Conservation (phyloP, 768 basidiomycete genomes). For the Phanerochaete carnosa region DNA sequence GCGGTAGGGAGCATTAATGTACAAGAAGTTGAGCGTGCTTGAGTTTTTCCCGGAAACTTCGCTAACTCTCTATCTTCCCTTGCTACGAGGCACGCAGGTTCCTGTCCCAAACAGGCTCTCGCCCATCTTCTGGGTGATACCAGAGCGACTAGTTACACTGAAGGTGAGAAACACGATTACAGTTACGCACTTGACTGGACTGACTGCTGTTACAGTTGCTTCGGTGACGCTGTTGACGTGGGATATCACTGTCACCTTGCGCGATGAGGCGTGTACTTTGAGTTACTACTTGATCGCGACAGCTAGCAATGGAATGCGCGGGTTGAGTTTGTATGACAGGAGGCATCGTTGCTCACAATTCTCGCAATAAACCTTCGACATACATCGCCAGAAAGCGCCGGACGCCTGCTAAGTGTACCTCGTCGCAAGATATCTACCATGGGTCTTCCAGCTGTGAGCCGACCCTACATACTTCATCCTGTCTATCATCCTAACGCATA, state of each 20-base stretch:
- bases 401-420: slow-evolving; percentile 24
- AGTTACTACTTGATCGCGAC: not conserved
- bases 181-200: too few species aligned
- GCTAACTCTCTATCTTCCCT: too few species aligned
- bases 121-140: too few species aligned
- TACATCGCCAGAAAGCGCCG: slow-evolving; percentile 13
- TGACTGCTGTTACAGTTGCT: slow-evolving; percentile 3
- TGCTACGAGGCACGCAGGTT: too few species aligned
- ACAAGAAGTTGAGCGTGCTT: too few species aligned
- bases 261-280: slow-evolving; percentile 14
- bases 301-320: not conserved
- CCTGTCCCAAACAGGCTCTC: too few species aligned
- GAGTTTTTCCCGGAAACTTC: too few species aligned
- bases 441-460: slow-evolving; percentile 20
- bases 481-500: not conserved
- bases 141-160: slow-evolving; percentile 9
- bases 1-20: too few species aligned
- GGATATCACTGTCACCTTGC: slow-evolving; percentile 15
- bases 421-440: slow-evolving; percentile 19
- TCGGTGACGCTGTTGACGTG: slow-evolving; percentile 15
- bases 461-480: not conserved
- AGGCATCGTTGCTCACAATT: not conserved
- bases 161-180: not conserved
- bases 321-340: slow-evolving; percentile 24
- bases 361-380: not conserved